Evolutionary conservation across 2,329 filamentous ascomycete genomes (phyloP), one percentile per base, ranked within the genome.

Genomic region (Aspergillus floridensis): DNA sequence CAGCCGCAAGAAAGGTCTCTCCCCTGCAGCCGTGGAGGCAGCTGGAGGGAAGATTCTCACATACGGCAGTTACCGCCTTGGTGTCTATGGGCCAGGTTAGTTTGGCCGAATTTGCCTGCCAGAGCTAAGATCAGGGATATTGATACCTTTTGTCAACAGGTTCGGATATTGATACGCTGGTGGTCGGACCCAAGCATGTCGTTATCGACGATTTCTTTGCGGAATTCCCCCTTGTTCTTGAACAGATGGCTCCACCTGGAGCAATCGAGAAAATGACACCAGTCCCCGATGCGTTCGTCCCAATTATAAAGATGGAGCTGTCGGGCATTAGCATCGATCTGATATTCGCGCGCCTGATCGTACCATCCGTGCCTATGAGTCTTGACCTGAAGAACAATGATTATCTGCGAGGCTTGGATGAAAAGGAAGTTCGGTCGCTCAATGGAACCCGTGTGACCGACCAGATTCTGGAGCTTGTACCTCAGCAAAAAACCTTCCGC

Each of bases 301-400:
- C 95, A 51, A 96, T 99, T 73, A 98, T 99, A 80, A 98, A 97
- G 74, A 91, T 98, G 70, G 91, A 96, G 73, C 91, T 96, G 66
- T 87, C 84, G 54, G 91, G 88, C 53, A 96, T 99, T 73, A 95
- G 91, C 74, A 96, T 99, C 72, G 95, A 99, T 82, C 79, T 99
- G 66, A 96, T 98, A 73, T 92, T 93, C 76, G 89, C 90, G 65
- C 84, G 90, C 57, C 85, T 96, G 65, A 80, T 88, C 61, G 79
- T 92, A 65, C 85, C 86, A 66, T 84, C 91, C 66, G 84, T 96
- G 64, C 87, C 90, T 26, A 82, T 86, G 53, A 83, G 89, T 60
- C 84, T 95, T 62, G 86, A 88, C 57, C 80, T 98, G 56, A 90
- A 89, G 61, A 92, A 97, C 73, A 93, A 92, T 66, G 88, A 88